Base-by-base conservation (phyloP, 2,329 filamentous ascomycete species). In the Colletotrichum graminicola region DNA sequence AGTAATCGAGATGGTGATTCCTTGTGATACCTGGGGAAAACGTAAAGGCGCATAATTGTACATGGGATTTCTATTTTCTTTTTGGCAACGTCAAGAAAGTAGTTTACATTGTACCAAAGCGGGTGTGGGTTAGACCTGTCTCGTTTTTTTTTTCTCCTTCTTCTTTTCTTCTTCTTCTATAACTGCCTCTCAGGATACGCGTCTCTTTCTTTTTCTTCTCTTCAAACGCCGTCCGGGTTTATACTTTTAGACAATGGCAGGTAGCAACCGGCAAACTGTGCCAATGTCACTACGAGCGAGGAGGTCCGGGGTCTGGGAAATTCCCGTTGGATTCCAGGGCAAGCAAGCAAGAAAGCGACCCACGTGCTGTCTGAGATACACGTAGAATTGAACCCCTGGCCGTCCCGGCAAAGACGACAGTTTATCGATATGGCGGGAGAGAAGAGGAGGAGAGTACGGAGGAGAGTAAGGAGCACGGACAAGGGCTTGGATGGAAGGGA, bases 341-440 rank as follows among this genome's bases (percentile, higher is more conserved):
- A 23, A 57, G 61, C 52, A 65, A 55, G 61, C 51, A 21, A 18
- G 41, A 16, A 43, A 43, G 16, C 41, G 21, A 41, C 61, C 51
- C 45, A 57, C 43, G 59, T 62, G 59, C 60, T 65, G 43, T 68
- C 23, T 59, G 41, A 65, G 52, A 65, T 65, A 52, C 29, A 64
- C 52, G 34, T 52, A 52, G 39, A 64, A 59, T 34, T 52, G 43
- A 68, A 65, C 60, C 51, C 43, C 43, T 45, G 21, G 43, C 43
- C 10, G 43, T 21, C 43, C 49, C 62, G 65, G 65, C 47, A 61
- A 29, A 55, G 34, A 39, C 54, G 34, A 29, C 60, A 54, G 43
- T 62, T 62, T 67, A 49, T 67, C 59, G 65, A 62, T 57, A 65
- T 29, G 52, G 26, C 52, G 18, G 12, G 66, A 39, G 60, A 12